Evolutionary conservation across 2,329 filamentous ascomycete genomes (phyloP).

Genomic region (Dryadomyces sulphureus): DNA sequence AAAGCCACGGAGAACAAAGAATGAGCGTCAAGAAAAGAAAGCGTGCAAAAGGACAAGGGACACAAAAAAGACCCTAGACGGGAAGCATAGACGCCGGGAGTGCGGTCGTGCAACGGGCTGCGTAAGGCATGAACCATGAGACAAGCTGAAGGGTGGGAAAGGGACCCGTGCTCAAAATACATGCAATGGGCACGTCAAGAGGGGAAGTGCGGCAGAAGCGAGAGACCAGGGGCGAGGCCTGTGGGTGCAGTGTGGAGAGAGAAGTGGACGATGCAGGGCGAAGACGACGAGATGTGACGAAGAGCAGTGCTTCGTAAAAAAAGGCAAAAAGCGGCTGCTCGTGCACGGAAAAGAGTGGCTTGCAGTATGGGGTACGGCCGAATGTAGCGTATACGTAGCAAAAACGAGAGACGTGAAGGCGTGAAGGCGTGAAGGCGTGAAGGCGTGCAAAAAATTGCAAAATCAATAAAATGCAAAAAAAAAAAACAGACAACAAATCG

Average conservation of each 20-base stretch:
- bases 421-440: neutral
- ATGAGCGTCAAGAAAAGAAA: neutral
- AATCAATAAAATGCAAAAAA: neutral
- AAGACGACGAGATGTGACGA: too few relatives aligned
- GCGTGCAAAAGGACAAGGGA: neutral
- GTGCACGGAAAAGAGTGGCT: too few relatives aligned
- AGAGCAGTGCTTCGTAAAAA: too few relatives aligned
- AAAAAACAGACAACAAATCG: neutral
- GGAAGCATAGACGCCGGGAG: neutral
- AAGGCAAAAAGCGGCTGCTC: too few relatives aligned
- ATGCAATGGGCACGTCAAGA: too few relatives aligned
- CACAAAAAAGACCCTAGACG: too few relatives aligned
- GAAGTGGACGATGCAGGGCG: neutral
- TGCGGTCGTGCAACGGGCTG: neutral
- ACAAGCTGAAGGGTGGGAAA: too few relatives aligned
- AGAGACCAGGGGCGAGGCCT: neutral
- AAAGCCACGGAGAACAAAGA: neutral
- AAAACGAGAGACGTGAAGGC: neutral
- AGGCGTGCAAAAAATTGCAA: neutral
- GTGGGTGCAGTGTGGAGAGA: too few relatives aligned
- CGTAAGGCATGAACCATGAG: too few relatives aligned
- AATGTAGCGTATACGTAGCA: too few relatives aligned
- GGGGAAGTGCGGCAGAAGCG: neutral
- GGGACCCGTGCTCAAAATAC: too few relatives aligned
- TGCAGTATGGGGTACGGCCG: too few relatives aligned